Evolutionary conservation across 306 rosid species (phyloP).

Genomic region (Herpetospermum pedunculosum): DNA sequence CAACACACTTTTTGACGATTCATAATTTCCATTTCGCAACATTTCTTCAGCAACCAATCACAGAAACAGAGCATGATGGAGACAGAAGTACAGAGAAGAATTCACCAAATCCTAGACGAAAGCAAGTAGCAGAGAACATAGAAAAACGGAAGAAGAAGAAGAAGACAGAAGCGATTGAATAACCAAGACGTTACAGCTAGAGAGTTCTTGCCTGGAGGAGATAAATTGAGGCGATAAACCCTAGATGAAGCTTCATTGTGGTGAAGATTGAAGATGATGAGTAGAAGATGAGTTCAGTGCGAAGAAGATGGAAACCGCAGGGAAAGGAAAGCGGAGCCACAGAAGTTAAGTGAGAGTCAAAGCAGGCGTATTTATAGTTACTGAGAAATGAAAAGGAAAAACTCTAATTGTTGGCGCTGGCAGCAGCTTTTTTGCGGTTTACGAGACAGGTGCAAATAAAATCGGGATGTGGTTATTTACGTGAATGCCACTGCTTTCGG

Average conservation of each 20-base stretch:
- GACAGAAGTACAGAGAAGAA: neutral
- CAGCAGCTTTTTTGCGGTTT: neutral
- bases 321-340: slow-evolving; percentile 3
- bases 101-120: neutral
- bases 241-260: slow-evolving; percentile 37
- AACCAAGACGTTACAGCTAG: neutral
- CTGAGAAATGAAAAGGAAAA: neutral
- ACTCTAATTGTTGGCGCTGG: neutral
- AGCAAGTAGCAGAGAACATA: neutral
- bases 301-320: neutral
- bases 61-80: neutral
- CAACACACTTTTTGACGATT: neutral
- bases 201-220: slow-evolving; percentile 48
- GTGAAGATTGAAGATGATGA: neutral
- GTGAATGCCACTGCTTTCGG: slow-evolving; percentile 25
- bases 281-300: slow-evolving; percentile 4
- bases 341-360: slow-evolving; percentile 16
- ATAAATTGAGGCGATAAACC: slow-evolving; percentile 20
- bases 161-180: neutral
- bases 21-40: neutral
- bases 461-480: neutral
- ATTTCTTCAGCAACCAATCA: neutral
- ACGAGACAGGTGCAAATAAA: neutral
- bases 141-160: neutral
- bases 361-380: slow-evolving; percentile 24